Evolutionary conservation across 2,329 filamentous ascomycete genomes (phyloP).

Genomic region (Claviceps quebecensis): DNA sequence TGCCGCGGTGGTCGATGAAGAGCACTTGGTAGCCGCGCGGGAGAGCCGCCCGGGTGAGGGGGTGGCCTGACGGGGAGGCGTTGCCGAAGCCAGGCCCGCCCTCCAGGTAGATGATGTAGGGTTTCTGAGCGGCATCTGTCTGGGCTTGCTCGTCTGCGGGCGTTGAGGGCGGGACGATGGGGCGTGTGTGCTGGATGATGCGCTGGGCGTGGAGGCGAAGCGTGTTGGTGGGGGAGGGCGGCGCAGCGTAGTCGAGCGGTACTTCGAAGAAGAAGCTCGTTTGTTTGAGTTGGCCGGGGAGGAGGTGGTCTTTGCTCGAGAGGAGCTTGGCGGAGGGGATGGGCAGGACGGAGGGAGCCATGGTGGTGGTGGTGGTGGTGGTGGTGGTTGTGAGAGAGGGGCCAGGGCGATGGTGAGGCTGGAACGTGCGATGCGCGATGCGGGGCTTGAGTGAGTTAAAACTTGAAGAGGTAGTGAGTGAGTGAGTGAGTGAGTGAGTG

Average conservation of each 20-base stretch:
- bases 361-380: background rate
- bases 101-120: constrained; percentile 61
- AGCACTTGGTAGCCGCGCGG: constrained; percentile 74
- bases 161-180: constrained; percentile 31
- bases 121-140: constrained; percentile 11
- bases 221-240: constrained; percentile 40
- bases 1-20: constrained; percentile 82
- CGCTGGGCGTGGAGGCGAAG: constrained; percentile 69
- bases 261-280: constrained; percentile 81
- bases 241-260: constrained; percentile 59
- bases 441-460: background rate
- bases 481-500: too few species aligned
- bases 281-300: constrained; percentile 55
- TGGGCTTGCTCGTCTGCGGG: constrained; percentile 11
- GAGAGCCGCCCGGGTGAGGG: constrained; percentile 57
- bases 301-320: constrained; percentile 27
- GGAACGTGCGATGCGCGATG: background rate
- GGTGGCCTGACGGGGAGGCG: constrained; percentile 56
- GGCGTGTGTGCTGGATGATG: constrained; percentile 50
- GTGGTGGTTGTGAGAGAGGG: background rate
- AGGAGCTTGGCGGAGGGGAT: constrained; percentile 25
- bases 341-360: constrained; percentile 8
- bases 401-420: background rate
- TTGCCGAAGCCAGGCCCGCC: constrained; percentile 78
- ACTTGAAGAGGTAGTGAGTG: background rate